These are phyloP conservation scores for Fusarium sp. DNA, from an alignment of 2,329 filamentous ascomycete species.

Conservation along the genomic window DNA sequence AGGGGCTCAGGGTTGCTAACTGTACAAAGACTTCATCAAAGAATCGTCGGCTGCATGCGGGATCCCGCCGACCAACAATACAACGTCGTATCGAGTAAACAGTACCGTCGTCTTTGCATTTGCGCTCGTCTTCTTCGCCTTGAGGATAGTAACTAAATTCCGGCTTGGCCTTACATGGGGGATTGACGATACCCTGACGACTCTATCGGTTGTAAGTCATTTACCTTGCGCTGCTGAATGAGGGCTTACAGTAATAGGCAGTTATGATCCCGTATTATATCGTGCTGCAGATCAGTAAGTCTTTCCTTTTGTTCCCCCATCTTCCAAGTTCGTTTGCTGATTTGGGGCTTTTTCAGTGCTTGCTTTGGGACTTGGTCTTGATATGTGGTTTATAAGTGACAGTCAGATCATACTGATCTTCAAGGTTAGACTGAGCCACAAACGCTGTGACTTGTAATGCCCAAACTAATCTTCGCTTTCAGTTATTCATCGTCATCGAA, in stretches of 20 bases:
- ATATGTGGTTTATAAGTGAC: slow-evolving; percentile 16
- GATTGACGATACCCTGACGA: neutral
- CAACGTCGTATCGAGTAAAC: neutral
- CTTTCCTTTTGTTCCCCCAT: accelerated
- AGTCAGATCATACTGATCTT: neutral
- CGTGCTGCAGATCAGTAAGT: neutral
- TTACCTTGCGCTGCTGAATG: accelerated
- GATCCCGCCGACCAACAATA: neutral
- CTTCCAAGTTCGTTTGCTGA: neutral
- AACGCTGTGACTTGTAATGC: accelerated
- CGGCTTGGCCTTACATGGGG: neutral
- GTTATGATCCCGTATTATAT: neutral
- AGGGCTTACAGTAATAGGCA: neutral
- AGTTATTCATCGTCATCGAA: slow-evolving; percentile 7
- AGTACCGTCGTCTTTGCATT: neutral
- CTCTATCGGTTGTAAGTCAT: neutral
- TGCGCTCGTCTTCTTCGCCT: neutral
- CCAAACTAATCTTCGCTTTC: accelerated
- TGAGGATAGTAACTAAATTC: neutral
- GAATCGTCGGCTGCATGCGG: neutral
- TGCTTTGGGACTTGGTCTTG: neutral
- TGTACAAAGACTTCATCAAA: slow-evolving; percentile 11
- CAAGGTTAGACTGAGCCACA: neutral
- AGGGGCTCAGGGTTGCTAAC: neutral
- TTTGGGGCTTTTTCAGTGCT: neutral